Evolutionary conservation across 768 basidiomycete species (phyloP).

Genomic region (Psilocybe cubensis): DNA sequence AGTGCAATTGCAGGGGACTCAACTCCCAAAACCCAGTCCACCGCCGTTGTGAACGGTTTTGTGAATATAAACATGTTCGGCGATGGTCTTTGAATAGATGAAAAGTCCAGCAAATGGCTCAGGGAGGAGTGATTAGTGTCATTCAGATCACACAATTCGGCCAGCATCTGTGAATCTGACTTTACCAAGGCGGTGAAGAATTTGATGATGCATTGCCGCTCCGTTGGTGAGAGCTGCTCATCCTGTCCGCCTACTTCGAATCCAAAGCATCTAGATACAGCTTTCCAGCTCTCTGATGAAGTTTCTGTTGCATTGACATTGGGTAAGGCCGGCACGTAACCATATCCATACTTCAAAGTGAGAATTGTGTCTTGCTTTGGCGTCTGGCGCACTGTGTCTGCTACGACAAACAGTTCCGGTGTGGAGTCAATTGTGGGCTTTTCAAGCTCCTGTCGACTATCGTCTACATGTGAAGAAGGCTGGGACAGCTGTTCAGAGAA

Average conservation of each 20-base stretch:
- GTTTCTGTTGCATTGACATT: no score
- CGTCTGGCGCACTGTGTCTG: no score
- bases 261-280: neutral
- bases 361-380: neutral
- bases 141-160: neutral
- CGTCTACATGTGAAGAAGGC: no score
- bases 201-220: neutral
- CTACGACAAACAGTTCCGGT: no score
- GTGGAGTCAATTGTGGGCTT: no score
- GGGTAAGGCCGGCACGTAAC: neutral
- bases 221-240: neutral
- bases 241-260: neutral
- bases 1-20: conserved; percentile 4
- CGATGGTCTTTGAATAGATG: neutral
- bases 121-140: neutral
- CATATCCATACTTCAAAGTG: neutral
- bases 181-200: neutral
- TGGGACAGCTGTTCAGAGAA: no score
- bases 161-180: neutral
- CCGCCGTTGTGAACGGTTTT: neutral
- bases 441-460: no score
- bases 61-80: conserved; percentile 10
- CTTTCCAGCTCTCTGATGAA: neutral
- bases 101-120: neutral
- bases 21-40: conserved; percentile 9